A percentile compares a stretch with the other conserved stretches of the same genome.
phyloP scores from a whole-genome alignment of 2,329 filamentous ascomycete species.

The Annulohypoxylon truncatum region DNA sequence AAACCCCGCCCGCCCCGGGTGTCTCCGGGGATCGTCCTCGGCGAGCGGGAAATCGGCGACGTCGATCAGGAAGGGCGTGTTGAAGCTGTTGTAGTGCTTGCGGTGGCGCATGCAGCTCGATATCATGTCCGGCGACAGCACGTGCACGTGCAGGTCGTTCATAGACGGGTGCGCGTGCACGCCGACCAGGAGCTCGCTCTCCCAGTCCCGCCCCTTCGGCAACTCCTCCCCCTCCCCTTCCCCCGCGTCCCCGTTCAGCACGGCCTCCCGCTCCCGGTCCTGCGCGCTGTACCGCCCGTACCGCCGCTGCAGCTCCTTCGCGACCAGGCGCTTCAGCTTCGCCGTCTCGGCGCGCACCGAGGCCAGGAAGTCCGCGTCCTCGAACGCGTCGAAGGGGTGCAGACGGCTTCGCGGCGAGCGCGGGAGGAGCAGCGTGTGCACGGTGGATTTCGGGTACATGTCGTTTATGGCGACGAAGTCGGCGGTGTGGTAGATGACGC shows the following conservation, averaged over 20 bases:
- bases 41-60: conserved; percentile 83
- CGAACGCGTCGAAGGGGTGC: conserved; percentile 83
- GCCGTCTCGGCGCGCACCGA: conserved; percentile 70
- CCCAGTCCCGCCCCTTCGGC: conserved; percentile 83
- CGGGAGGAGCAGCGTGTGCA: conserved; percentile 91
- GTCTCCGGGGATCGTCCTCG: conserved; percentile 70
- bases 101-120: conserved; percentile 78
- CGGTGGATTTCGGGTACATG: conserved; percentile 83
- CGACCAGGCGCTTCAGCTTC: conserved; percentile 73
- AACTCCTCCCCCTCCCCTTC: conserved; percentile 58
- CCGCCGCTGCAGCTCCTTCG: conserved; percentile 76
- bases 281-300: conserved; percentile 72
- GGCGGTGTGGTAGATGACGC: conserved; percentile 74
- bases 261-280: conserved; percentile 74
- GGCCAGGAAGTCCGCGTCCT: conserved; percentile 75
- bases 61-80: conserved; percentile 83
- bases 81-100: conserved; percentile 94
- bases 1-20: conserved; percentile 68
- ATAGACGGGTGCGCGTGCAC: conserved; percentile 91
- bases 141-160: conserved; percentile 91
- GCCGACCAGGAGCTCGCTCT: conserved; percentile 77
- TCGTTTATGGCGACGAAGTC: conserved; percentile 83
- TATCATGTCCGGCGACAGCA: conserved; percentile 83
- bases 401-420: conserved; percentile 69
- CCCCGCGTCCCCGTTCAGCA: conserved; percentile 69